These are phyloP conservation scores for Boletus edulis DNA, from an alignment of 768 basidiomycete genomes.

Conservation along the genomic window DNA sequence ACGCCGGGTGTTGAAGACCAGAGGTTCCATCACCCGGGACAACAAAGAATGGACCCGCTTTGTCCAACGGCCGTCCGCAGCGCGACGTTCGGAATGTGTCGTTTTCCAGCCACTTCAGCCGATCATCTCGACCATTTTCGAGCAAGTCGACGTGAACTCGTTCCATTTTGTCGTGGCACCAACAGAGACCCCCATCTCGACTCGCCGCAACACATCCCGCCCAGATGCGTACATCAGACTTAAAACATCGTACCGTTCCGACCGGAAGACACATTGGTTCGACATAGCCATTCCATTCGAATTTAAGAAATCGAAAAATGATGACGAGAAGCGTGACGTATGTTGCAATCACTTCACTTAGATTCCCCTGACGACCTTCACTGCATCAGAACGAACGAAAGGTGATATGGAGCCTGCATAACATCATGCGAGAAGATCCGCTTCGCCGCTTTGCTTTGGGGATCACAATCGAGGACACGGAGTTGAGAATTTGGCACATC, in stretches of 20 bases:
- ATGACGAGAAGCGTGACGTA: background rate
- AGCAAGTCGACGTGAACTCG: background rate
- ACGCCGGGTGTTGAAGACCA: background rate
- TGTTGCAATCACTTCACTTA: background rate
- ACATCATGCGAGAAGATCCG: slow-evolving; percentile 29
- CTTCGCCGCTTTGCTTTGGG: slow-evolving; percentile 26
- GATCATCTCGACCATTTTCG: background rate
- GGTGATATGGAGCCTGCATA: slow-evolving; percentile 26
- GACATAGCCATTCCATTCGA: slow-evolving; percentile 9
- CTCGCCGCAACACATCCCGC: slow-evolving; percentile 1
- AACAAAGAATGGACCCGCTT: background rate
- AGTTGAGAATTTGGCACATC: slow-evolving; percentile 28
- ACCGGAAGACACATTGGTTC: slow-evolving; percentile 1
- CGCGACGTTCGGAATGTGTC: background rate
- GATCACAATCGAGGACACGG: slow-evolving; percentile 25
- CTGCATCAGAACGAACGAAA: slow-evolving; percentile 14
- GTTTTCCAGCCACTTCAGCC: background rate
- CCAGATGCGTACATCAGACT: background rate
- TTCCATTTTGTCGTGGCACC: background rate
- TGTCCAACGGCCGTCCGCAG: background rate
- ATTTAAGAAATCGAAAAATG: background rate
- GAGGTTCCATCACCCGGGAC: background rate
- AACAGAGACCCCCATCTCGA: background rate
- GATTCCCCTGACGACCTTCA: background rate
- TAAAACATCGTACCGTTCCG: too few species aligned